Percentiles rank a stretch among this genome's conserved stretches.
phyloP scores from a whole-genome alignment of 345 rosid species.

The Schrenkiella parvula region DNA sequence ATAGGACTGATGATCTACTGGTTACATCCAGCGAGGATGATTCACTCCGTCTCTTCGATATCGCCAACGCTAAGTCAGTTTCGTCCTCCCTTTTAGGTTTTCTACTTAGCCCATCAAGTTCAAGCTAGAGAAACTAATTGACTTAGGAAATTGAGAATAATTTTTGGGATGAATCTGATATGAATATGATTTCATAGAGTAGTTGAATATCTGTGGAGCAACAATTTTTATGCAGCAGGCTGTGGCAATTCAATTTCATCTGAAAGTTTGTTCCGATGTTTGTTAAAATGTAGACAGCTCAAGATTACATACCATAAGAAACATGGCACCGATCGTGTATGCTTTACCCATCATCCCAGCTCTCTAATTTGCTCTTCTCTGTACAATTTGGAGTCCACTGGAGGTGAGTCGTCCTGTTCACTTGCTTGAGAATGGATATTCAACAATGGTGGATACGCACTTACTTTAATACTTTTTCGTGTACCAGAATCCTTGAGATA shows the following conservation, averaged over 20 bases:
- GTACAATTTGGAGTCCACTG: constrained; percentile 66
- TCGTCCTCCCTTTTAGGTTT: constrained; percentile 15
- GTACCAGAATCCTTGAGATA: constrained; percentile 77
- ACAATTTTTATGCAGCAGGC: not conserved
- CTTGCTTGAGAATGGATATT: constrained; percentile 1
- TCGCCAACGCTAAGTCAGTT: constrained; percentile 84
- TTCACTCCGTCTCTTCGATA: constrained; percentile 89
- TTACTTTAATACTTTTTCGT: constrained; percentile 10
- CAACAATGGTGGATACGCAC: not conserved
- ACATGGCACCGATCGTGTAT: constrained; percentile 88
- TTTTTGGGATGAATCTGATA: not conserved
- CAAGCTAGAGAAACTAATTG: not conserved
- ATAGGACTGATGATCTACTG: constrained; percentile 83
- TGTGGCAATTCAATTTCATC: not conserved
- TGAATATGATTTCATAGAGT: not conserved
- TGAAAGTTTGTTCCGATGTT: constrained; percentile 5
- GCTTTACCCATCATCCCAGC: constrained; percentile 95
- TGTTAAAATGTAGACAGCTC: constrained; percentile 50
- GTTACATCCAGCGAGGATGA: constrained; percentile 94
- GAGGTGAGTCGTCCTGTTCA: constrained; percentile 48
- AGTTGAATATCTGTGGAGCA: not conserved
- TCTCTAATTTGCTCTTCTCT: constrained; percentile 89
- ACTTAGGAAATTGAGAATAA: not conserved
- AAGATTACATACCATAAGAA: constrained; percentile 95
- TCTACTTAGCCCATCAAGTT: not conserved